phyloP scores from a whole-genome alignment of 495 filamentous ascomycete species.

The Hypoxylon trugodes region DNA sequence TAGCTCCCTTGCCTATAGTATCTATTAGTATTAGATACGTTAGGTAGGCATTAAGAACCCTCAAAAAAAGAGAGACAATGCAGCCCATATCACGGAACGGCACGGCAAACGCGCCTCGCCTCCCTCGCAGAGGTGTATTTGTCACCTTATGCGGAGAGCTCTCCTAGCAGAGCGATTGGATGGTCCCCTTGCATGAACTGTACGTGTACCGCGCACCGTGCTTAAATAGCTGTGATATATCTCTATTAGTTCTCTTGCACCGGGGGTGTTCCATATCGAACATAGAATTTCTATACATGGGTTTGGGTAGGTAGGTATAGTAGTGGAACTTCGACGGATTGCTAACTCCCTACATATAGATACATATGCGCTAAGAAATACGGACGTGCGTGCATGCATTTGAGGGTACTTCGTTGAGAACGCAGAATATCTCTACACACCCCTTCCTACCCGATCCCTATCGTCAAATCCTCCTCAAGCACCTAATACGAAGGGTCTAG shows the following conservation, averaged over 20 bases:
- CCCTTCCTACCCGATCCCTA: background rate
- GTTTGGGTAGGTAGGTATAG: background rate
- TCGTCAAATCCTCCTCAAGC: background rate
- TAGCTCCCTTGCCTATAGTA: too few relatives aligned
- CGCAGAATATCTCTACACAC: conserved; percentile 9
- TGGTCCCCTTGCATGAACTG: conserved; percentile 17
- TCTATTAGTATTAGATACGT: background rate
- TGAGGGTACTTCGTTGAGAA: conserved; percentile 3
- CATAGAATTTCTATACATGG: conserved; percentile 8
- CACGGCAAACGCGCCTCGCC: conserved; percentile 4
- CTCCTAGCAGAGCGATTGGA: conserved; percentile 20
- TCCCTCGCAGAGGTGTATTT: background rate
- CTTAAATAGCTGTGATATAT: conserved; percentile 7
- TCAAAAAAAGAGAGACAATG: too few relatives aligned
- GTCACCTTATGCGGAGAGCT: conserved; percentile 7
- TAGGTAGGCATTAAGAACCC: background rate
- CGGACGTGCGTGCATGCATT: conserved; percentile 9
- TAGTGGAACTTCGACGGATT: background rate
- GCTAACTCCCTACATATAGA: background rate
- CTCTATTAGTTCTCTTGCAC: conserved; percentile 12
- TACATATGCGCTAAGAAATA: conserved; percentile 10
- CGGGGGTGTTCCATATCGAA: conserved; percentile 1
- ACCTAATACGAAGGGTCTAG: conserved; percentile 1
- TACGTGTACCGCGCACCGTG: conserved; percentile 8
- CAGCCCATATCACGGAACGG: background rate